Base-by-base conservation (phyloP, 108 stramenopile species). In the Aureococcus anophagefferens region DNA sequence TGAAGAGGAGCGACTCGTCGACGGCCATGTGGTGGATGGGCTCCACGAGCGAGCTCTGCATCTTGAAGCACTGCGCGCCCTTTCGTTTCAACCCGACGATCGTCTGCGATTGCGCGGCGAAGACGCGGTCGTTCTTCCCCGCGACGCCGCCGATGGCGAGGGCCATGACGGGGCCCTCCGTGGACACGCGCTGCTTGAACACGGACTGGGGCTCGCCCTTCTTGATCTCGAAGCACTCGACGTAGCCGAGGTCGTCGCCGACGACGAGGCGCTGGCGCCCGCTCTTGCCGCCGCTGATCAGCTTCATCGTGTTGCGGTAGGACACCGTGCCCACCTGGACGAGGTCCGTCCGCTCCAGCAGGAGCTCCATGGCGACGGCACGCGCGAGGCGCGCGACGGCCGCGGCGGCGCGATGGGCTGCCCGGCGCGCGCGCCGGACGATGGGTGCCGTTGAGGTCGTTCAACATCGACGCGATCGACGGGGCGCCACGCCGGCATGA, bases 31-130 rank as follows among this genome's bases (percentile, higher is more conserved):
- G 75, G 62, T 71, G 71, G 45, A 81, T 81, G 4, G 80, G 70
- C 59, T 81, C 80, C 0, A 78, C 77, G 15, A 81, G 35, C 4
- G 80, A 45, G 21, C 78, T 79, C 35, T 76, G 62, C 74, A 81
- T 68, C 40, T 68, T 80, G 68, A 81, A 81, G 35, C 79, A 81
- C 46, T 80, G 79, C 46, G 79, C 79, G 62, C 80, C 80, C 51
- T 81, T 81, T 35, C 46, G 77, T 35, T 64, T 77, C 14, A 81
- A 33, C 1, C 80, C 80, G 28, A 77, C 72, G 33, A 81, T 62
- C 25, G 63, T 30, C 35, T 76, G 76, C 21, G 78, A 74, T 51
- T 77, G 30, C 4, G 69, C 44, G 18, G 71, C 66, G 46, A 81
- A 81, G 35, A 80, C 75, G 5, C 74, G 71, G 44, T 81, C 80